Base-by-base conservation (phyloP, 306 rosid species). In the Quercus parvula region DNA sequence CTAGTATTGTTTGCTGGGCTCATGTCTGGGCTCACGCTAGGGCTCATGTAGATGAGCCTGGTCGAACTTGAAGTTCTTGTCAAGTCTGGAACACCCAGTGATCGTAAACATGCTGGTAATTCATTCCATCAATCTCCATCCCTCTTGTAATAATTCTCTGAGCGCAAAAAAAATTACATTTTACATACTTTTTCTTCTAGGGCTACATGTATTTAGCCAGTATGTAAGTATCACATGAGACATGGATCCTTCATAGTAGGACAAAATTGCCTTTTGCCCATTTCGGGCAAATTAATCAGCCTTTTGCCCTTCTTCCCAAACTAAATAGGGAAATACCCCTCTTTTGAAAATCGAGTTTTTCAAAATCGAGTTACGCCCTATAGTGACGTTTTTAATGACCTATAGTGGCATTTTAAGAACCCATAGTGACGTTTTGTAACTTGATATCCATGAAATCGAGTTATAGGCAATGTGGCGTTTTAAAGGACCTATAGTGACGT, bases 1-100 rank as follows among this genome's bases (percentile, higher is more conserved):
- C 84, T 95, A 75, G 99, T 93, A 66, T 0, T 88, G 22, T 93
- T 95, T 56, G 99, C 98, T 61, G 99, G 99, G 41, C 18, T 89
- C 81, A 91, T 95, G 99, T 95, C 99, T 24, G 99, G 99, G 7
- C 98, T 93, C 67, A 93, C 99, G 51, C 81, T 95, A 77, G 99
- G 99, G 10, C 99, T 95, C 86, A 93, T 95, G 98, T 95, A 98
- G 31, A 75, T 93, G 86, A 93, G 99, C 46, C 89, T 93, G 24
- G 99, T 95, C 84, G 99, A 95, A 85, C 99, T 95, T 70, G 99
- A 95, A 78, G 99, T 95, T 35, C 90, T 95, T 31, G 92, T 95
- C 46, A 93, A 82, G 85, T 90, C 99, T 41, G 99, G 98, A 7
- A 88, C 96, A 15, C 96, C 94, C 20, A 83, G 74, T 56, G 98